phyloP scores from a whole-genome alignment of 768 basidiomycete species.

The Leccinellum albellum region DNA sequence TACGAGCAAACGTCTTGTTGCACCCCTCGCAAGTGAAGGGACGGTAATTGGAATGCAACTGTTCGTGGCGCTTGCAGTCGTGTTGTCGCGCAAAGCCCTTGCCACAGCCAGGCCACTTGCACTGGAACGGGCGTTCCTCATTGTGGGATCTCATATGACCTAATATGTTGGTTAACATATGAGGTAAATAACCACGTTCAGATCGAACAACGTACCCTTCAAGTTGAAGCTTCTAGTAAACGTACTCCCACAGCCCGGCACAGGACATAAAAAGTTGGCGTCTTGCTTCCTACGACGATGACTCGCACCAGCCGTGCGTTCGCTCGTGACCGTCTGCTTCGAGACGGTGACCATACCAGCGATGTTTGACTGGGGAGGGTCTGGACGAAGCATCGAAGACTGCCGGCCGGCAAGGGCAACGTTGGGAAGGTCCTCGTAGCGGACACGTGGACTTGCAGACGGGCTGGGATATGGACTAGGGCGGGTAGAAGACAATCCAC shows the following conservation, averaged over 20 bases:
- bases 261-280: slow-evolving; percentile 79
- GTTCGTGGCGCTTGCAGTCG: slow-evolving; percentile 95
- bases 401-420: slow-evolving; percentile 23
- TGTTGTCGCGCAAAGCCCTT: slow-evolving; percentile 94
- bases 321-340: slow-evolving; percentile 87
- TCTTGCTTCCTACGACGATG: slow-evolving; percentile 84
- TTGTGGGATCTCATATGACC: slow-evolving; percentile 94
- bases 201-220: slow-evolving; percentile 54
- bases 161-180: slow-evolving; percentile 26
- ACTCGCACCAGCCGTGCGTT: slow-evolving; percentile 83
- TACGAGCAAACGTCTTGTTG: slow-evolving; percentile 86
- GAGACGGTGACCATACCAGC: slow-evolving; percentile 32
- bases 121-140: slow-evolving; percentile 92
- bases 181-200: slow-evolving; percentile 9
- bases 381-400: slow-evolving; percentile 25
- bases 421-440: slow-evolving; percentile 48
- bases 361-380: slow-evolving; percentile 4
- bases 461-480: slow-evolving; percentile 67
- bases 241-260: slow-evolving; percentile 80
- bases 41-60: slow-evolving; percentile 87
- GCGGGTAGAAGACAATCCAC: slow-evolving; percentile 37
- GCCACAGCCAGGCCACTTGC: slow-evolving; percentile 90
- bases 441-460: slow-evolving; percentile 56
- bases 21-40: slow-evolving; percentile 94
- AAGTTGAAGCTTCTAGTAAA: slow-evolving; percentile 93